Evolutionary conservation across 2,329 filamentous ascomycete species (phyloP), one percentile per base, ranked within the genome.

Genomic region (Penicillium sp.): DNA sequence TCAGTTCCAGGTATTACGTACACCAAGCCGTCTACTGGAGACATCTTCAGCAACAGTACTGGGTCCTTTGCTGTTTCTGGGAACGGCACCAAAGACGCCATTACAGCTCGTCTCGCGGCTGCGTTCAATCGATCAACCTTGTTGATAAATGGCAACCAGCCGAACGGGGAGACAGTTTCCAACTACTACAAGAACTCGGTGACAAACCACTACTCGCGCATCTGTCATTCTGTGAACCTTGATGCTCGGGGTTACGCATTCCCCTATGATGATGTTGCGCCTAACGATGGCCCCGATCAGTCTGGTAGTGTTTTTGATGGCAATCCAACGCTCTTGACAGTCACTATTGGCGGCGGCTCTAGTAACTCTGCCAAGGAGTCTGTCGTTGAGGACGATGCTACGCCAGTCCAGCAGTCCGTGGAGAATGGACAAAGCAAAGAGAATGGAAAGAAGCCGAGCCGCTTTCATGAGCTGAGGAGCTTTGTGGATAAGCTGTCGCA

Each of bases 61-160:
- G 86, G 86, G 0, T 82, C 85, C 0, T 88, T 88, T 72, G 79
- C 75, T 2, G 72, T 76, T 6, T 65, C 65, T 4, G 74, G 73
- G 38, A 77, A 79, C 54, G 68, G 73, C 2, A 76, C 80, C 67
- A 79, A 81, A 69, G 82, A 84, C 59, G 86, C 86, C 41, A 83
- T 93, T 55, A 86, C 87, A 9, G 89, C 91, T 0, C 82, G 90
- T n/a, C 76, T 94, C 15, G 83, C 88, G 0, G 90, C 90, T 1
- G 89, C 88, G 0, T 84, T 93, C 67, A 91, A 93, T 74, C 82
- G 90, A 23, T 86, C 83, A 35, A 93, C 88, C 12, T 74, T 94
- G 59, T 74, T 89, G 49, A 68, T 74, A 21, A 61, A 82, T 65
- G 53, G 71, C n/a, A 66, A 68, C 62, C 85, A 83, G 74, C 86